These are phyloP conservation scores for Aureobasidium sp. DNA, from an alignment of 2,329 filamentous ascomycete species.

Conservation along the genomic window DNA sequence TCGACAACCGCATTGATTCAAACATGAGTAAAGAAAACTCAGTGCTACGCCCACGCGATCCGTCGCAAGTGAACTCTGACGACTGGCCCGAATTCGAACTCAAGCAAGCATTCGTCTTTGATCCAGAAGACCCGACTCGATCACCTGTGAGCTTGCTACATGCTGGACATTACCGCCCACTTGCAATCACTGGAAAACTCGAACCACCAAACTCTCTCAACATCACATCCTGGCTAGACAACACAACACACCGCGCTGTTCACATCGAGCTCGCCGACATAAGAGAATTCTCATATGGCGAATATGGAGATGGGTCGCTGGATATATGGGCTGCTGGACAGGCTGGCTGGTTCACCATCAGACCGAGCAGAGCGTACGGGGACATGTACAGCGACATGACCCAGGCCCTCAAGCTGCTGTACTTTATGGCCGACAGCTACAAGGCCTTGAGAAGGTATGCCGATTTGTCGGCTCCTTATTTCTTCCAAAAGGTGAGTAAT, in stretches of 20 bases:
- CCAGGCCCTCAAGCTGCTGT: conserved; percentile 56
- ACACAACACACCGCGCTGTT: conserved; percentile 9
- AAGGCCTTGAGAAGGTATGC: conserved; percentile 16
- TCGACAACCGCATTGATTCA: neutral
- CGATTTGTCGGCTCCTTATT: neutral
- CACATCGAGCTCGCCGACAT: conserved; percentile 48
- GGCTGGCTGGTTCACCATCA: conserved; percentile 61
- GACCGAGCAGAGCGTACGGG: conserved; percentile 49
- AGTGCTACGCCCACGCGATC: conserved; percentile 34
- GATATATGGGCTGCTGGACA: conserved; percentile 58
- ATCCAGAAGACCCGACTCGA: conserved; percentile 37
- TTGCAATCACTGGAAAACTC: conserved; percentile 52
- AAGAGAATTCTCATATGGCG: conserved; percentile 38
- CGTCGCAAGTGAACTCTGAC: conserved; percentile 30
- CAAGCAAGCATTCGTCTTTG: conserved; percentile 51
- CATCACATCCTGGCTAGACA: conserved; percentile 17
- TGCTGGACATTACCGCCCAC: conserved; percentile 51
- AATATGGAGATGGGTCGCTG: conserved; percentile 46
- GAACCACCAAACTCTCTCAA: conserved; percentile 41
- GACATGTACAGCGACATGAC: conserved; percentile 51
- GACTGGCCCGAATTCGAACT: conserved; percentile 56
- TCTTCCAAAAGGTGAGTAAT: conserved; percentile 1
- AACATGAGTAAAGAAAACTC: conserved; percentile 22
- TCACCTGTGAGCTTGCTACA: conserved; percentile 50
- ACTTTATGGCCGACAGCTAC: conserved; percentile 52